phyloP scores from a whole-genome alignment of 805 yeast genomes.

The Dipodascopsis uninucleata region DNA sequence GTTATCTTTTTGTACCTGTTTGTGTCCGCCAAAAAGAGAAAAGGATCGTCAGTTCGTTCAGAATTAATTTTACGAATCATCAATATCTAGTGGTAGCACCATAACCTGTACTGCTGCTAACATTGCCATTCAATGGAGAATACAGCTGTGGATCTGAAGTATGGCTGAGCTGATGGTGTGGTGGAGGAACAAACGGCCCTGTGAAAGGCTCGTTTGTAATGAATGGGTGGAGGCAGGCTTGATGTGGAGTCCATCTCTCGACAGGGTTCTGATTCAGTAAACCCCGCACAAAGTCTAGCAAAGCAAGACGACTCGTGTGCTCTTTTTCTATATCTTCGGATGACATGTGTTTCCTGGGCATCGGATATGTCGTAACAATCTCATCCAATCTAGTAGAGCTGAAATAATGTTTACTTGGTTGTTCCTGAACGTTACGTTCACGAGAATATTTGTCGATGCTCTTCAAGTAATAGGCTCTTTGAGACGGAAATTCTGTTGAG shows the following conservation, averaged over 20 bases:
- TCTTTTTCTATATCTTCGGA: constrained; percentile 40
- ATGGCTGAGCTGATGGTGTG: no score
- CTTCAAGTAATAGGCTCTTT: constrained; percentile 41
- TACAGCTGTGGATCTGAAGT: no score
- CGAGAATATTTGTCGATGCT: constrained; percentile 50
- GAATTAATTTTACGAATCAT: no score
- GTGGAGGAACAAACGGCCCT: no score
- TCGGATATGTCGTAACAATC: constrained; percentile 67
- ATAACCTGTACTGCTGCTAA: no score
- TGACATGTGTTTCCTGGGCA: constrained; percentile 29
- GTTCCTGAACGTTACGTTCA: constrained; percentile 49
- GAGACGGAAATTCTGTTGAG: constrained; percentile 35
- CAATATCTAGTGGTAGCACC: no score
- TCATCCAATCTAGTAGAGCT: constrained; percentile 59
- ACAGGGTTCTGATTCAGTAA: constrained; percentile 79
- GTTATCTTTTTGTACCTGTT: no score
- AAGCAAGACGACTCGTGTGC: constrained; percentile 60
- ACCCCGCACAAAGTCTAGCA: constrained; percentile 74
- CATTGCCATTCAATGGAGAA: no score
- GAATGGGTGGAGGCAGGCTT: constrained; percentile 87
- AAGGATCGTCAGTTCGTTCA: no score
- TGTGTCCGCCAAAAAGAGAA: no score
- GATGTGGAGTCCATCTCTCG: constrained; percentile 94
- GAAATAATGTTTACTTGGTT: constrained; percentile 78
- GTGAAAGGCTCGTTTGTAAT: no score